A percentile compares a stretch with the other conserved stretches of the same genome.
Evolutionary conservation across 2,329 filamentous ascomycete species (phyloP).

Genomic region (Botrytis sinoallii): DNA sequence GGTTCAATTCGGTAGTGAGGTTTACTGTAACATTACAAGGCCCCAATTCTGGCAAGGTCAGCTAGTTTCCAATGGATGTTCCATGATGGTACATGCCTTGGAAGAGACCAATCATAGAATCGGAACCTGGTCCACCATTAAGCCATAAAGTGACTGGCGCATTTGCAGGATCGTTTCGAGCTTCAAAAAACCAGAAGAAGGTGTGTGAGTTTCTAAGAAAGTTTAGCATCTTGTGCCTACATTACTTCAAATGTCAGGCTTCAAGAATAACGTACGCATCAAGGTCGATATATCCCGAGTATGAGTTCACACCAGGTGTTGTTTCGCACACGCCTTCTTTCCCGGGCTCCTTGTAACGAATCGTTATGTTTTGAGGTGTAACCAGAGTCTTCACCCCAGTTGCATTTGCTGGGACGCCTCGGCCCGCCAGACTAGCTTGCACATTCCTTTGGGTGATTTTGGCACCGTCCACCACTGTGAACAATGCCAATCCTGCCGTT

Average conservation of each 20-base stretch:
- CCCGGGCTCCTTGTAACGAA: constrained; percentile 48
- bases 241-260: background rate
- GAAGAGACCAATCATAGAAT: constrained; percentile 55
- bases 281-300: constrained; percentile 34
- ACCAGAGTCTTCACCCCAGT: constrained; percentile 41
- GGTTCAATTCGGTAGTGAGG: constrained; percentile 41
- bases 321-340: constrained; percentile 33
- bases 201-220: constrained; percentile 39
- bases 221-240: constrained; percentile 7
- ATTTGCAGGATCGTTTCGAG: constrained; percentile 45
- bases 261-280: constrained; percentile 22
- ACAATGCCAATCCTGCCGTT: constrained; percentile 20
- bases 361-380: constrained; percentile 41
- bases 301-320: constrained; percentile 34
- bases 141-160: constrained; percentile 52
- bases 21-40: constrained; percentile 42
- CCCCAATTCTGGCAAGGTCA: constrained; percentile 37
- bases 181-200: constrained; percentile 51
- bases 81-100: constrained; percentile 24
- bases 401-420: constrained; percentile 42
- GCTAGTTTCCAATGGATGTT: background rate
- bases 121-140: constrained; percentile 52
- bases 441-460: constrained; percentile 26
- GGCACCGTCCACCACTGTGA: constrained; percentile 19
- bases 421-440: constrained; percentile 28